Evolutionary conservation across 306 rosid genomes (phyloP).

Genomic region (Arachis hypogaea): DNA sequence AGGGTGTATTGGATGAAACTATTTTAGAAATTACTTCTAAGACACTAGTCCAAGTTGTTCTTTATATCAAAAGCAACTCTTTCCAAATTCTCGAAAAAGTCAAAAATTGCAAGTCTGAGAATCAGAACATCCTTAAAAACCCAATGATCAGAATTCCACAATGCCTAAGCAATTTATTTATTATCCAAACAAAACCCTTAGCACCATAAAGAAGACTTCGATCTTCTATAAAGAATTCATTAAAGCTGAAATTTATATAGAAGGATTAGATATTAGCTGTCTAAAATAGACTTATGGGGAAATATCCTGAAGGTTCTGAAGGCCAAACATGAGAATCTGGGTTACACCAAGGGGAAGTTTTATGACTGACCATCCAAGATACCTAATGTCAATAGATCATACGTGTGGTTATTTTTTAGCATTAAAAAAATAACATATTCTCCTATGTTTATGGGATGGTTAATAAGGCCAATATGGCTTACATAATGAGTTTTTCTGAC

Average conservation of each 20-base stretch:
- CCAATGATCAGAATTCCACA: too few relatives aligned
- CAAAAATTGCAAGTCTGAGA: background rate
- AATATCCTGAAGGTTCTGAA: background rate
- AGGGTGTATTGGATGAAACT: background rate
- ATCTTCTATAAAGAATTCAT: background rate
- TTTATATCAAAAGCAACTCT: background rate
- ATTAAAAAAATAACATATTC: background rate
- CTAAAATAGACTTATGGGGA: background rate
- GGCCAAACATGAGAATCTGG: background rate
- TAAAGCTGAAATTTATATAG: too few relatives aligned
- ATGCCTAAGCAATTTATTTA: background rate
- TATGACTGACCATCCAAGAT: background rate
- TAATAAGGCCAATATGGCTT: constrained; percentile 24
- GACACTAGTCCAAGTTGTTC: background rate
- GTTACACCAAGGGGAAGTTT: background rate
- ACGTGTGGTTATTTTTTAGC: too few relatives aligned
- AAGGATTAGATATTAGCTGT: background rate
- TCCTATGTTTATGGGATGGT: constrained; percentile 10
- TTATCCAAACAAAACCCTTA: background rate
- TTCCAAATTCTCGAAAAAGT: too few relatives aligned
- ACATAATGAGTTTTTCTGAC: constrained; percentile 34
- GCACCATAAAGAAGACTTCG: background rate
- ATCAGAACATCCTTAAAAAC: background rate
- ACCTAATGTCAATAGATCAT: background rate
- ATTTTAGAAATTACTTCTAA: background rate